Base-by-base conservation (phyloP, 257 asterid genomes). In the Verbena officinalis region DNA sequence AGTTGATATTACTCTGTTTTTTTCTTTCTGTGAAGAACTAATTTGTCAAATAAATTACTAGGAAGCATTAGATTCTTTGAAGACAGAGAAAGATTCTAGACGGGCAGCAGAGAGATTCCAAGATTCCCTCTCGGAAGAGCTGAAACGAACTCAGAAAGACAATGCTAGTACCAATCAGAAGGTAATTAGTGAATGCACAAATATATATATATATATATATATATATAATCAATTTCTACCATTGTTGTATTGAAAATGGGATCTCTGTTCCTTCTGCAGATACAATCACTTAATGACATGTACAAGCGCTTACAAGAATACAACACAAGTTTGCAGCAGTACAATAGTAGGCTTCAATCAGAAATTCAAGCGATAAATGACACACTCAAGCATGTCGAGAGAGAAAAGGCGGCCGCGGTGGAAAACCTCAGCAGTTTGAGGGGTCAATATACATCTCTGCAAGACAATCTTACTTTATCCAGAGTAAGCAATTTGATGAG, bases 391-490 rank as follows among this genome's bases (percentile, higher is more conserved):
- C 90, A 81, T 30, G 96, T 86, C 38, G 96, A 88, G 78, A 81
- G 82, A 60, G 98, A 90, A 77, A 91, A 95, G 76, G 82, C 83
- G 19, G 95, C 87, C 1, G 74, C 85, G 0, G 84, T 88, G 55
- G 98, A 91, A 76, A 91, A 83, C 68, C 88, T 83, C 55, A 84
- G 98, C 80, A 81, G 88, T 14, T 68, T 88, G 73, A 82, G 97
- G 84, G 99, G 97, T 40, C 95, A 82, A 39, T 70, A 78, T 45
- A 79, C 89, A 15, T 83, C 97, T 64, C 67, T 95, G 83, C 96
- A 86, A 78, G 99, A 91, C 55, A 96, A 88, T 73, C 96, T 91
- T 43, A 62, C 87, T 53, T 75, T 85, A 20, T 85, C 91, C 56
- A 84, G 88, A 61, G 96, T 91, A 69, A 73, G 83, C 14, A 24